Evolutionary conservation across 108 stramenopile genomes (phyloP).

Genomic region (Mediolabrus comicus): DNA sequence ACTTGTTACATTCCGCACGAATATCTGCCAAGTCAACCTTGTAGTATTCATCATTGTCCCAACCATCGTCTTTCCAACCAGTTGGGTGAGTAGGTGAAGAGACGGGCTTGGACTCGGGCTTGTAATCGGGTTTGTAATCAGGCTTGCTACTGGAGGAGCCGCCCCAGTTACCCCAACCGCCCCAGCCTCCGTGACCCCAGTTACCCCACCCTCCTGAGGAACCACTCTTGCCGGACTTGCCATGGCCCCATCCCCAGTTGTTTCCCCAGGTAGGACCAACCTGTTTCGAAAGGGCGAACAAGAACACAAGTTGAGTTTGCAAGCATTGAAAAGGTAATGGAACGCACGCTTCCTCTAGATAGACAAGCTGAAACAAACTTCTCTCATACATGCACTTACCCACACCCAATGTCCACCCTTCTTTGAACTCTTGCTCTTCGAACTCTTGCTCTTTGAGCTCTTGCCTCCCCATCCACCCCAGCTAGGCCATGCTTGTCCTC

Average conservation of each 20-base stretch:
- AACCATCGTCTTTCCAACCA: conserved; percentile 15
- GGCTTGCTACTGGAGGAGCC: neutral
- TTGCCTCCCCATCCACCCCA: no score
- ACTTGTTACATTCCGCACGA: neutral
- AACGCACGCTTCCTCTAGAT: no score
- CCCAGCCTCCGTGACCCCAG: neutral
- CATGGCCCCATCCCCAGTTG: no score
- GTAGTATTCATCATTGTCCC: conserved; percentile 17
- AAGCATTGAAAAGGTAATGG: no score
- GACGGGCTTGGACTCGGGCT: neutral
- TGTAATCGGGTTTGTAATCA: neutral
- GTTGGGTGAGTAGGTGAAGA: neutral
- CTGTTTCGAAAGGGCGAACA: no score
- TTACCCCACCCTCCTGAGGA: neutral
- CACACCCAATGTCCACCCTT: neutral
- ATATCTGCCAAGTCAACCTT: conserved; percentile 13
- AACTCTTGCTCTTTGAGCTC: neutral
- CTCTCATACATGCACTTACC: no score
- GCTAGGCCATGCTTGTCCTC: no score
- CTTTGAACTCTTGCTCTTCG: neutral
- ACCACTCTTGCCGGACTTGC: neutral
- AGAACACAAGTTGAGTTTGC: no score
- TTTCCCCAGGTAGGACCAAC: no score
- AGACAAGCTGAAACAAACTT: neutral
- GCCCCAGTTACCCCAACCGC: neutral